Conservation (phyloP, 768 basidiomycete genomes). For the Glaciozyma martinii region DNA sequence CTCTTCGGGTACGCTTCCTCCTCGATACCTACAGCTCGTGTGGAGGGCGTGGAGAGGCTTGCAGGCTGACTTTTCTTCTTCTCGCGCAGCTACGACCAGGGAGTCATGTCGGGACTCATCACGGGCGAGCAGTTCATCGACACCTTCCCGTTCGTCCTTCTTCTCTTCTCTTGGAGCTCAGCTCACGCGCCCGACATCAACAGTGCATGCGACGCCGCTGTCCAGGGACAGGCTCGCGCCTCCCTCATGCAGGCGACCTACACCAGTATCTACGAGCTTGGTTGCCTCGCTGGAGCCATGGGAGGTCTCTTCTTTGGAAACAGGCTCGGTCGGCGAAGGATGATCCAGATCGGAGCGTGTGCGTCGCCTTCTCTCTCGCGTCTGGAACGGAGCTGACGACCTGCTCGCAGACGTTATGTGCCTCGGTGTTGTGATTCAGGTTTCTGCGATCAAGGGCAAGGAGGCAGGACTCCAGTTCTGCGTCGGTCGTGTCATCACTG, state of each 20-base stretch:
- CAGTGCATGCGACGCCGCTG: slow-evolving; percentile 26
- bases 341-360: background rate
- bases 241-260: background rate
- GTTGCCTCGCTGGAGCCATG: slow-evolving; percentile 54
- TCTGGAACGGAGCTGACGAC: slow-evolving; percentile 41
- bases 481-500: slow-evolving; percentile 40
- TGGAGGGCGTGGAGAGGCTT: too few relatives aligned
- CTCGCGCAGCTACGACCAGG: too few relatives aligned
- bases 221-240: slow-evolving; percentile 7
- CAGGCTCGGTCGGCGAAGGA: slow-evolving; percentile 30
- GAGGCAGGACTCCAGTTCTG: slow-evolving; percentile 40
- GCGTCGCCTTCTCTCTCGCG: slow-evolving; percentile 33
- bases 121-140: slow-evolving; percentile 42
- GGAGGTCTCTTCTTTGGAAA: slow-evolving; percentile 47
- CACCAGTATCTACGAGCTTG: slow-evolving; percentile 44
- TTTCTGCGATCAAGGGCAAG: slow-evolving; percentile 40
- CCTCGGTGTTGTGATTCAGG: slow-evolving; percentile 36
- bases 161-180: too few relatives aligned
- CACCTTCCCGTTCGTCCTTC: slow-evolving; percentile 46
- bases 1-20: too few relatives aligned
- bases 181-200: too few relatives aligned
- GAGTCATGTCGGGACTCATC: slow-evolving; percentile 51
- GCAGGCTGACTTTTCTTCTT: too few relatives aligned
- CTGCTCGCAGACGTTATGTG: slow-evolving; percentile 7
- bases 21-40: too few relatives aligned